Evolutionary conservation across 495 filamentous ascomycete species (phyloP).

Genomic region (Astrothelium macrocarpum): DNA sequence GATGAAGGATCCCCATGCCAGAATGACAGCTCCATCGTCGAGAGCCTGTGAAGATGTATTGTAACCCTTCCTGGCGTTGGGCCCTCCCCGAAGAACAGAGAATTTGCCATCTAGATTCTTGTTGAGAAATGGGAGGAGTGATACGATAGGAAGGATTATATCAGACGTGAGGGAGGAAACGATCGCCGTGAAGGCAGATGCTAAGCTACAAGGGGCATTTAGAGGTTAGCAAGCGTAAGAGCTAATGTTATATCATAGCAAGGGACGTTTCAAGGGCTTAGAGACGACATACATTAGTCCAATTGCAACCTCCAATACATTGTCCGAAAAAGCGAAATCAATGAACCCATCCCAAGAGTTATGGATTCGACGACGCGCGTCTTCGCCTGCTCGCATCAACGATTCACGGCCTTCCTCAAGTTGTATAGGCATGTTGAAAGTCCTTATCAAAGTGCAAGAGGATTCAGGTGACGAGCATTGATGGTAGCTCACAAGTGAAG

Average conservation of each 20-base stretch:
- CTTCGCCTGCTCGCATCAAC: conserved; percentile 1
- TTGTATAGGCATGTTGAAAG: neutral
- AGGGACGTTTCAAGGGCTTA: neutral
- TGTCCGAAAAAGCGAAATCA: conserved; percentile 7
- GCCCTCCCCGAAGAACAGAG: conserved; percentile 50
- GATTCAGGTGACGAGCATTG: no score
- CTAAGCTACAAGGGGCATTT: conserved; percentile 39
- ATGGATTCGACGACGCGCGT: neutral
- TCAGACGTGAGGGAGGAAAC: conserved; percentile 66
- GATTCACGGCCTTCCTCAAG: conserved; percentile 6
- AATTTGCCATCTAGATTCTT: conserved; percentile 71
- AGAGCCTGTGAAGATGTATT: conserved; percentile 38
- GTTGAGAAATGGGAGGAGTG: conserved; percentile 57
- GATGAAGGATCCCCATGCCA: conserved; percentile 38
- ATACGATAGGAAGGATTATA: conserved; percentile 58
- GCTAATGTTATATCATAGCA: neutral
- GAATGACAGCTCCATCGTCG: conserved; percentile 44
- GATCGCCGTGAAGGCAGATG: conserved; percentile 61
- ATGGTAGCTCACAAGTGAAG: no score
- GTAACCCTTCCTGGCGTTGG: conserved; percentile 44
- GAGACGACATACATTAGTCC: neutral
- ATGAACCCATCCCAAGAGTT: conserved; percentile 4
- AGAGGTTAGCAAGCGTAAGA: neutral
- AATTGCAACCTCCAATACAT: conserved; percentile 5
- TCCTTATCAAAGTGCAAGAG: neutral